Percentiles rank a stretch among this genome's conserved stretches.
phyloP scores from a whole-genome alignment of 805 yeast genomes.

The Candida railenensis region DNA sequence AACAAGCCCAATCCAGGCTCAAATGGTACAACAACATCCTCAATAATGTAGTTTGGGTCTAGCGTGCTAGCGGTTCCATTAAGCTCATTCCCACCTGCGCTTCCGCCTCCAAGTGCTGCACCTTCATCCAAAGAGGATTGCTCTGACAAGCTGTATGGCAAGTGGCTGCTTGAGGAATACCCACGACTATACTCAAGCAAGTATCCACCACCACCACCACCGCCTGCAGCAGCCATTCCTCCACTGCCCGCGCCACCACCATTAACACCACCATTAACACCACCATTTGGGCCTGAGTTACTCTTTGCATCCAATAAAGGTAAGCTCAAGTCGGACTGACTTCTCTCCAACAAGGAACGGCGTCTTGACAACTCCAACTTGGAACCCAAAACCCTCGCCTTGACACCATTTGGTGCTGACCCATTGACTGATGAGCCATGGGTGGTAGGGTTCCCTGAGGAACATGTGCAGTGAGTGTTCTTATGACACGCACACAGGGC shows the following conservation, averaged over 20 bases:
- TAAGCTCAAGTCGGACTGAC: constrained; percentile 4
- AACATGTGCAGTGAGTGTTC: constrained; percentile 41
- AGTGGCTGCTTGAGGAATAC: neutral
- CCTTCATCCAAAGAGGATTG: neutral
- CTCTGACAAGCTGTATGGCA: constrained; percentile 1
- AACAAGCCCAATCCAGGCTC: constrained; percentile 29
- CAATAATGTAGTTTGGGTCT: constrained; percentile 21
- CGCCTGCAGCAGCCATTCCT: neutral
- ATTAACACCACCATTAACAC: neutral
- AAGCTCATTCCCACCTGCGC: constrained; percentile 1
- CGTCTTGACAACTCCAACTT: constrained; percentile 5
- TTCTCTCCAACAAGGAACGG: constrained; percentile 2
- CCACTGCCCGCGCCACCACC: neutral
- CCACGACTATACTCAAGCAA: neutral
- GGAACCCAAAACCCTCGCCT: constrained; percentile 1
- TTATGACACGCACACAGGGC: constrained; percentile 39
- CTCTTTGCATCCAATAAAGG: neutral
- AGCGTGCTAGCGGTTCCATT: constrained; percentile 3
- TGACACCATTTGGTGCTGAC: neutral
- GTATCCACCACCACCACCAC: neutral
- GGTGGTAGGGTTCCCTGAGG: constrained; percentile 11
- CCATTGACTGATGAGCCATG: neutral
- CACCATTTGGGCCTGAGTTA: neutral
- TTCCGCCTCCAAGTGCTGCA: neutral
- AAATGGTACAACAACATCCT: constrained; percentile 30